Conservation (phyloP, 2,329 filamentous ascomycete genomes). For the Seiridium cupressi region DNA sequence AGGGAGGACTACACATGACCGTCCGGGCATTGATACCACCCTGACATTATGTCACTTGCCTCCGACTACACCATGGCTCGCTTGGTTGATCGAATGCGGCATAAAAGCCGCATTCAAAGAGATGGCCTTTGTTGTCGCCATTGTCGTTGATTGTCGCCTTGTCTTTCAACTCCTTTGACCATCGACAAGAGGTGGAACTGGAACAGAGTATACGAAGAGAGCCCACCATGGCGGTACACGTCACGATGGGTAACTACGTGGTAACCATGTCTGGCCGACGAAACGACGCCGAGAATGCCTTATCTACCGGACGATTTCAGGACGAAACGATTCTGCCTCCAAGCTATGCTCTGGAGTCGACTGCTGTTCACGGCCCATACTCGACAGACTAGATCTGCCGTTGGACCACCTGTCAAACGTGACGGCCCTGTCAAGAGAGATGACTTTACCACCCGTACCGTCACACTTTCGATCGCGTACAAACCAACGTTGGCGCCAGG, state of each 20-base stretch:
- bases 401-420: not conserved
- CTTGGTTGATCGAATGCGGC: constrained; percentile 17
- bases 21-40: not conserved
- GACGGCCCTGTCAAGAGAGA: constrained; percentile 8
- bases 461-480: constrained; percentile 25
- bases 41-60: constrained; percentile 8
- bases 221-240: not conserved
- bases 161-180: constrained; percentile 12
- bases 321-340: constrained; percentile 16
- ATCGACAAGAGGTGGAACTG: not conserved
- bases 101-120: constrained; percentile 21
- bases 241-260: constrained; percentile 10
- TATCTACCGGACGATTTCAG: constrained; percentile 15
- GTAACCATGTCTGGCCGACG: not conserved
- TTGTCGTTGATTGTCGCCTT: constrained; percentile 19
- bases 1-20: not conserved
- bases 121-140: constrained; percentile 19
- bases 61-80: constrained; percentile 15
- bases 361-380: constrained; percentile 16
- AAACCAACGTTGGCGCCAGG: constrained; percentile 20
- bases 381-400: constrained; percentile 10
- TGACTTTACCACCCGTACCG: constrained; percentile 19
- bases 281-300: not conserved
- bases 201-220: not conserved
- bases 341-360: constrained; percentile 16